Conservation (phyloP, 2,329 filamentous ascomycete species). For the Paecilomyces variotii region DNA sequence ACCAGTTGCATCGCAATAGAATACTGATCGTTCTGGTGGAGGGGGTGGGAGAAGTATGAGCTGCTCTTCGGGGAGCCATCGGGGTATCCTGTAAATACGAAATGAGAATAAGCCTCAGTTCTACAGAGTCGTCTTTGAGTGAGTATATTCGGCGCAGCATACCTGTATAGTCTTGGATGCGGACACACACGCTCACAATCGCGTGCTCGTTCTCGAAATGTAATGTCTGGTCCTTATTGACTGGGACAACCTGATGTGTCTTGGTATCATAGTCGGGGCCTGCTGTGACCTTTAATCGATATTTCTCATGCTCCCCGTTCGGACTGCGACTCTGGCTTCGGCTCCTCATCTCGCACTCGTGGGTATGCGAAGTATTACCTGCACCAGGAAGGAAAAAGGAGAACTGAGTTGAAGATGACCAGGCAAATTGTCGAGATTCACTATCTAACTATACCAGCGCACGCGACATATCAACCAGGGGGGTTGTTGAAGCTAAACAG, state of each 20-base stretch:
- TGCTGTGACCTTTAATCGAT: constrained; percentile 73
- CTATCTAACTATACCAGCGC: background rate
- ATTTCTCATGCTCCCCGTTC: constrained; percentile 27
- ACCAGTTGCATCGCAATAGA: constrained; percentile 72
- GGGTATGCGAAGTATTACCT: background rate
- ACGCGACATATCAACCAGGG: background rate
- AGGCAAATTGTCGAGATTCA: background rate
- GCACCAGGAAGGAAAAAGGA: background rate
- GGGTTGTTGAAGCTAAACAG: background rate
- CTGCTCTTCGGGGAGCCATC: constrained; percentile 59
- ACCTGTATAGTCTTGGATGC: constrained; percentile 57
- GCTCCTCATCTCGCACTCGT: background rate
- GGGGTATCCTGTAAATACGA: constrained; percentile 54
- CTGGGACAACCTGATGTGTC: constrained; percentile 65
- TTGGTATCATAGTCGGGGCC: constrained; percentile 65
- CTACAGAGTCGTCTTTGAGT: too few species aligned
- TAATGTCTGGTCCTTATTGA: constrained; percentile 61
- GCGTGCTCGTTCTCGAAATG: constrained; percentile 57
- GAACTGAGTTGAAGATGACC: background rate
- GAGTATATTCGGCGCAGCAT: constrained; percentile 1
- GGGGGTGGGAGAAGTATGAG: constrained; percentile 65
- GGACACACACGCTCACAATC: constrained; percentile 62
- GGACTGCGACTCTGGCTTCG: background rate
- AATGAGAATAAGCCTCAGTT: too few species aligned
- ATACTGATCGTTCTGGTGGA: constrained; percentile 72